Base-by-base conservation (phyloP, 768 basidiomycete species). In the Naganishia onofrii region DNA sequence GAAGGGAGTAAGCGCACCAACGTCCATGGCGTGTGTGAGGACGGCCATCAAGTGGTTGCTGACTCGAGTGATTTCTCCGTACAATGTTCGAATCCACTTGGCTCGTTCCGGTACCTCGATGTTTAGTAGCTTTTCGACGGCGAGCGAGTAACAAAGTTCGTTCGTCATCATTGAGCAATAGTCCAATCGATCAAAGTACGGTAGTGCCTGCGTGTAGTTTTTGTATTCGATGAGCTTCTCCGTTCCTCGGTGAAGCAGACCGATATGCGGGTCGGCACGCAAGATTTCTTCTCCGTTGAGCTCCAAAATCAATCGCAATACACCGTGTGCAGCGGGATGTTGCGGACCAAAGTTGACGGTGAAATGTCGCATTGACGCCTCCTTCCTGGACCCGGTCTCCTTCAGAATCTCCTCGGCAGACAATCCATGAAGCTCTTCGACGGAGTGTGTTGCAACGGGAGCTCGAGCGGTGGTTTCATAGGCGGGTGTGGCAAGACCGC, bases 91-190 rank as follows among this genome's bases (percentile, higher is more conserved):
- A 74, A 98, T 95, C 95, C 95, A 99, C 82, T 96, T 91, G 6
- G 96, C 96, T 67, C 95, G 89, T 72, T 93, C 94, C 3, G 95
- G 95, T 0, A 96, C 93, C 76, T 96, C 88, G 72, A 97, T 91
- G 82, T 97, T 98, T 76, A 99, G 88, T 28, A 98, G 86, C 79
- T 97, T 98, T 84, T 99, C 96, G 17, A 98, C 96, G 0, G 96
- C 96, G 36, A 96, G 86, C 2, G 93, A 92, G 83, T 96, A 99
- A 79, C 91, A 95, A 17, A 95, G 87, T 80, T 99, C 96, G 81
- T 98, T 99, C 36, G 96, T 98, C 96, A 99, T 99, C 96, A 97
- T 98, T 58, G 95, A 97, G 66, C 98, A 95, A 76, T 99, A 99
- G 84, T 99, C 96, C 70, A 98, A 85, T 76, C 96, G 92, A 81